Evolutionary conservation across 1,139 yeast genomes (phyloP).

Genomic region (Meyerozyma smithsonii): DNA sequence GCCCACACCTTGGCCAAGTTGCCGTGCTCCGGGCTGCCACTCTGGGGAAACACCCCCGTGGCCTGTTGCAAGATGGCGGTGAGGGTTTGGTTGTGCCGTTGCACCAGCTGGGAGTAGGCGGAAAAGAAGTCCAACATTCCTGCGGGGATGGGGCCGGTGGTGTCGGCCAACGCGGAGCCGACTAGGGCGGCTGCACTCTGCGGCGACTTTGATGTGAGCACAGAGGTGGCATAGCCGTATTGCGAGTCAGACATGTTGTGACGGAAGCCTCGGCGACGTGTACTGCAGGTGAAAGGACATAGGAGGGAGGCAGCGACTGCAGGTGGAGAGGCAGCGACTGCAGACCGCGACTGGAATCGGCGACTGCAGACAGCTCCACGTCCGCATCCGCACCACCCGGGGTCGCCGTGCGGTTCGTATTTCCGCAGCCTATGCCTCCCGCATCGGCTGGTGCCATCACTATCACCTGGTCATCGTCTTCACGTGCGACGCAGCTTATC

Average conservation of each 20-base stretch:
- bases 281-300: too few relatives aligned
- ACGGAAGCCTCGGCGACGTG: neutral
- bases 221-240: slow-evolving; percentile 32
- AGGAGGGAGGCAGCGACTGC: too few relatives aligned
- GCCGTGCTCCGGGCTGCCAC: slow-evolving; percentile 40
- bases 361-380: too few relatives aligned
- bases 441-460: too few relatives aligned
- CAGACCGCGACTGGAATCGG: too few relatives aligned
- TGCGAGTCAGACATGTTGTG: slow-evolving; percentile 17
- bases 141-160: slow-evolving; percentile 1
- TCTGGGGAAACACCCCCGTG: neutral
- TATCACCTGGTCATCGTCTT: too few relatives aligned
- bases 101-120: slow-evolving; percentile 11
- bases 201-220: slow-evolving; percentile 41
- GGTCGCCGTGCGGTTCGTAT: too few relatives aligned
- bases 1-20: slow-evolving; percentile 55
- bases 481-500: too few relatives aligned
- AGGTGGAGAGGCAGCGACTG: too few relatives aligned
- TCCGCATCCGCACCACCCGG: too few relatives aligned
- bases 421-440: neutral
- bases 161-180: neutral
- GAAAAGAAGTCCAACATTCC: slow-evolving; percentile 13
- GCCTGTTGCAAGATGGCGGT: slow-evolving; percentile 11
- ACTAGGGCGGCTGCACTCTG: slow-evolving; percentile 35
- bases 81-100: slow-evolving; percentile 12